These are phyloP conservation scores for Fusarium compactum DNA, from an alignment of 2,329 filamentous ascomycete species.

Conservation along the genomic window DNA sequence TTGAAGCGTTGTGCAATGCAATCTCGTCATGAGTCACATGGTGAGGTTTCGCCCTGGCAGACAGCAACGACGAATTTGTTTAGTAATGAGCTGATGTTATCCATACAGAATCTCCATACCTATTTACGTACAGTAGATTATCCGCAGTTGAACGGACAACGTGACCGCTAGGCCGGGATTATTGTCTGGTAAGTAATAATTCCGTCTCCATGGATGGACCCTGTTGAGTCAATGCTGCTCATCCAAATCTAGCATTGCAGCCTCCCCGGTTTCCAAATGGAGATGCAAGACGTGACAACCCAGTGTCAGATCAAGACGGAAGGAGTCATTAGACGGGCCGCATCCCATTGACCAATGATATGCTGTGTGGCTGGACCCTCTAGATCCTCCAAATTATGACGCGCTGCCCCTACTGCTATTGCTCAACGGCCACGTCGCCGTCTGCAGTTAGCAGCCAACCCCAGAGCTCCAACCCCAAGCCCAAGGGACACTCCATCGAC, in stretches of 20 bases:
- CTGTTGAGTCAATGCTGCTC: conserved; percentile 21
- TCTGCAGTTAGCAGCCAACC: conserved; percentile 20
- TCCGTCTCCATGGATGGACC: conserved; percentile 28
- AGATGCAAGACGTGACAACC: conserved; percentile 37
- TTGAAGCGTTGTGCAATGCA: conserved; percentile 10
- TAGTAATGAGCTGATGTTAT: conserved; percentile 7
- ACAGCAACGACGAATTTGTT: conserved; percentile 10
- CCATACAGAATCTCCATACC: neutral
- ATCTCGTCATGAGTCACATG: conserved; percentile 37
- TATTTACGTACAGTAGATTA: neutral
- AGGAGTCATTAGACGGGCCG: conserved; percentile 21
- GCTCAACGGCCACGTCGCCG: conserved; percentile 45
- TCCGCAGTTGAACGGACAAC: conserved; percentile 25
- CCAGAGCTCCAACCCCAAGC: conserved; percentile 4
- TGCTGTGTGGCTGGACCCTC: conserved; percentile 15
- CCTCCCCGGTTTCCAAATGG: conserved; percentile 35
- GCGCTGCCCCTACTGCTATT: conserved; percentile 10
- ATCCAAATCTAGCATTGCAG: conserved; percentile 28
- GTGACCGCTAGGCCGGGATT: conserved; percentile 25
- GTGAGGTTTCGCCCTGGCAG: conserved; percentile 24
- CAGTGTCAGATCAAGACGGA: conserved; percentile 36
- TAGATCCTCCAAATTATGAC: conserved; percentile 33
- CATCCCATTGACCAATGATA: conserved; percentile 37
- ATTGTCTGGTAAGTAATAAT: conserved; percentile 16
- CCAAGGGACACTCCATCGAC: conserved; percentile 19